Conservation (phyloP, 306 rosid genomes). For the Fragaria iinumae region DNA sequence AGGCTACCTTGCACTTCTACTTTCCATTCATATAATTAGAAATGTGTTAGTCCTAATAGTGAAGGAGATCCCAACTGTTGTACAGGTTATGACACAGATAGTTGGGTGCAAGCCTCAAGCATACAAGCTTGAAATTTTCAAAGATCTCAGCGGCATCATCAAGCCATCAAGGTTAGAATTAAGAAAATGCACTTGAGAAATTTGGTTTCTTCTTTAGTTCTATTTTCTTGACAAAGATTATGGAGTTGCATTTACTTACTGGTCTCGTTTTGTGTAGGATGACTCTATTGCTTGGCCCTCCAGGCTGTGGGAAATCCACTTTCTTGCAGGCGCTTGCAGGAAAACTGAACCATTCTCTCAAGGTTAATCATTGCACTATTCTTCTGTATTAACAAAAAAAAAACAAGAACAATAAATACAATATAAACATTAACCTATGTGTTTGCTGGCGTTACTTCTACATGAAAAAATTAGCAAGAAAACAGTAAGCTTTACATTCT, state of each 20-base stretch:
- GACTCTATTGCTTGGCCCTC: conserved; percentile 57
- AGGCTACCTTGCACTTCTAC: neutral
- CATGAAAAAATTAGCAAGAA: neutral
- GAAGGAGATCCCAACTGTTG: neutral
- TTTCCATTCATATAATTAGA: too few relatives aligned
- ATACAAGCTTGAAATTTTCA: conserved; percentile 35
- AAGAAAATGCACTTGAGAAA: neutral
- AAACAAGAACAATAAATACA: too few relatives aligned
- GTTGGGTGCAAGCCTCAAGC: conserved; percentile 30
- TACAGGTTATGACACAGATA: conserved; percentile 34
- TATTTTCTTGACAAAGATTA: neutral
- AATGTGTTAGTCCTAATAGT: neutral
- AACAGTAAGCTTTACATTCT: neutral
- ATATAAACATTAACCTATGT: neutral
- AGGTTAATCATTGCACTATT: conserved; percentile 29
- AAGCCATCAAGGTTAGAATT: conserved; percentile 48
- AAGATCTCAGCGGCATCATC: conserved; percentile 42
- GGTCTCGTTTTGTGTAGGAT: conserved; percentile 30
- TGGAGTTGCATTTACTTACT: neutral
- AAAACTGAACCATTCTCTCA: conserved; percentile 39
- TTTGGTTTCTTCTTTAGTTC: neutral
- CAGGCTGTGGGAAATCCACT: conserved; percentile 54
- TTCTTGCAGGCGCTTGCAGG: conserved; percentile 49
- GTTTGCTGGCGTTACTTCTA: neutral
- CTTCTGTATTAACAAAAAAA: neutral